These are phyloP conservation scores for Colletotrichum theobromicola DNA, from an alignment of 2,329 filamentous ascomycete genomes.

Conservation along the genomic window DNA sequence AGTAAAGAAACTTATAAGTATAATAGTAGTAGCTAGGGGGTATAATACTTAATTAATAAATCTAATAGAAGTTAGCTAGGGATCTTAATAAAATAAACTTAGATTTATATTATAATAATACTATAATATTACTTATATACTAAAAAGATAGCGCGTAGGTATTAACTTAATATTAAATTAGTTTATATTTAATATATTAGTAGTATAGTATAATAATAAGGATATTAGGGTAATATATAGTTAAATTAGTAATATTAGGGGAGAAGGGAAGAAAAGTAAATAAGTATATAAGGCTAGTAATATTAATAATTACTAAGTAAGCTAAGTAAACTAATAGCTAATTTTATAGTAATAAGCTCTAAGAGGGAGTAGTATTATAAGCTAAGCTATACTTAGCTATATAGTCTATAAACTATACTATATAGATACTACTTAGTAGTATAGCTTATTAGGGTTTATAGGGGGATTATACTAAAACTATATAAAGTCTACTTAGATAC, in stretches of 20 bases:
- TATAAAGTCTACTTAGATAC: too few species aligned
- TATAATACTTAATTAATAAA: neutral
- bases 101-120: too few species aligned
- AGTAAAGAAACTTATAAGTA: neutral
- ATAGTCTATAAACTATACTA: too few species aligned
- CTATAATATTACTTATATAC: neutral
- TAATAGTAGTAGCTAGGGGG: neutral
- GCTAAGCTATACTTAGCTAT: too few species aligned
- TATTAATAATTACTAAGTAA: neutral
- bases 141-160: neutral
- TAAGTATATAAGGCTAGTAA: neutral
- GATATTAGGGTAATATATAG: too few species aligned
- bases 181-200: neutral
- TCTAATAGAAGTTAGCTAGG: too few species aligned
- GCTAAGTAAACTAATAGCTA: neutral
- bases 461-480: too few species aligned
- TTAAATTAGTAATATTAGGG: neutral
- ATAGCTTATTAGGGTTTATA: too few species aligned
- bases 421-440: too few species aligned
- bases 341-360: neutral
- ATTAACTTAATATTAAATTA: neutral
- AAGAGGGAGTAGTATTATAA: neutral
- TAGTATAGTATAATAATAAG: neutral
- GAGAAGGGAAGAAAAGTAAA: neutral
- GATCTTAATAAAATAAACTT: too few species aligned